Percentiles rank a stretch among this genome's conserved stretches.
These are phyloP conservation scores for Aristolochia californica DNA, from an alignment of 164 flowering plant genomes.

Conservation along the genomic window DNA sequence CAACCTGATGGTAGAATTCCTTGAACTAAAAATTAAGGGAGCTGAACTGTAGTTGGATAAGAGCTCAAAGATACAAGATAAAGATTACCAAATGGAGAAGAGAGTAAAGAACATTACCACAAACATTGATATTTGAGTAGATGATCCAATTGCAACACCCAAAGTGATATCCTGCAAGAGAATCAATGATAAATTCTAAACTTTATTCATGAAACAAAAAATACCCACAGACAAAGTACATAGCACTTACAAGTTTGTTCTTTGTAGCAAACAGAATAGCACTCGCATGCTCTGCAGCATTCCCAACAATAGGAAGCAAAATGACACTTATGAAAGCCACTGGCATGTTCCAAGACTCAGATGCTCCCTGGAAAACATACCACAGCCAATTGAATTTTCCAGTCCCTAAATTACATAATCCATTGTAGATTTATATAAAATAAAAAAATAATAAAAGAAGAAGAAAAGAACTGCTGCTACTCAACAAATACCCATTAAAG, in stretches of 20 bases:
- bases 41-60: no score
- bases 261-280: slow-evolving; percentile 73
- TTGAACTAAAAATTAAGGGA: background rate
- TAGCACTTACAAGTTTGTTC: slow-evolving; percentile 53
- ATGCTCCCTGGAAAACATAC: slow-evolving; percentile 44
- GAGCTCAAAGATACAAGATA: no score
- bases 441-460: no score
- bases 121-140: slow-evolving; percentile 78
- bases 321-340: slow-evolving; percentile 69
- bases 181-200: slow-evolving; percentile 5
- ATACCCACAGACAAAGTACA: background rate
- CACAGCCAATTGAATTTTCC: background rate
- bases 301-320: slow-evolving; percentile 68
- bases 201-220: background rate
- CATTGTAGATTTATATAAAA: background rate
- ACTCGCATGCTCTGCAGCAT: slow-evolving; percentile 81
- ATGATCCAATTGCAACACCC: slow-evolving; percentile 75
- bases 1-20: no score
- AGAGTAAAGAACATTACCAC: slow-evolving; percentile 28
- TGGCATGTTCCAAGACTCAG: slow-evolving; percentile 58
- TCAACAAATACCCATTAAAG: no score
- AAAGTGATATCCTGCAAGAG: slow-evolving; percentile 47
- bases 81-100: background rate
- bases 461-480: no score
- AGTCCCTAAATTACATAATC: background rate